Evolutionary conservation across 805 yeast genomes (phyloP).

Genomic region (Monosporozyma servazzii): DNA sequence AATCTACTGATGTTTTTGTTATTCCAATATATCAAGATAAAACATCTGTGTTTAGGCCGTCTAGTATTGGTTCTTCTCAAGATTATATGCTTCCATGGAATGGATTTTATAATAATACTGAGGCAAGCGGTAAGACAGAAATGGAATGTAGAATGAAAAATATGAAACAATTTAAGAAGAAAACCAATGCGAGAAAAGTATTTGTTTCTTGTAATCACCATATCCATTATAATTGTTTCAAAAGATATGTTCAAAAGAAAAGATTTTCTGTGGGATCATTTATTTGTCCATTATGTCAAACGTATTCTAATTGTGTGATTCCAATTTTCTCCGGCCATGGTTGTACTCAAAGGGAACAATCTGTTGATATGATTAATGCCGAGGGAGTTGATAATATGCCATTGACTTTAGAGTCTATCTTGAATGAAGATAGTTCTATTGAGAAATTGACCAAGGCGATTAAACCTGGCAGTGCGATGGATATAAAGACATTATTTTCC

Average conservation of each 20-base stretch:
- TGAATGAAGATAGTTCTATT: conserved; percentile 6
- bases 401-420: background rate
- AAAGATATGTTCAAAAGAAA: conserved; percentile 57
- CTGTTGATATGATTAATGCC: background rate
- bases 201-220: conserved; percentile 89
- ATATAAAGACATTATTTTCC: conserved; percentile 11
- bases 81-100: conserved; percentile 26
- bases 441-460: conserved; percentile 8
- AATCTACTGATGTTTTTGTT: conserved; percentile 44
- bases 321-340: conserved; percentile 17
- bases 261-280: conserved; percentile 51
- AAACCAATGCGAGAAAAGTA: conserved; percentile 25
- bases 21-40: conserved; percentile 43
- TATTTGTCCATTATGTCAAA: conserved; percentile 90
- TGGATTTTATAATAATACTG: conserved; percentile 23
- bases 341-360: conserved; percentile 5
- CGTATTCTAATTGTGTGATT: conserved; percentile 36
- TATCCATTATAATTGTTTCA: conserved; percentile 75
- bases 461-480: conserved; percentile 10
- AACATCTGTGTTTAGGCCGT: conserved; percentile 42
- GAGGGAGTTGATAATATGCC: background rate
- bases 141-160: conserved; percentile 9
- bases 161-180: conserved; percentile 9
- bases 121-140: conserved; percentile 14
- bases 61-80: conserved; percentile 19